Base-by-base conservation (phyloP, 1,139 yeast species). In the Blastobotrys aristatus region DNA sequence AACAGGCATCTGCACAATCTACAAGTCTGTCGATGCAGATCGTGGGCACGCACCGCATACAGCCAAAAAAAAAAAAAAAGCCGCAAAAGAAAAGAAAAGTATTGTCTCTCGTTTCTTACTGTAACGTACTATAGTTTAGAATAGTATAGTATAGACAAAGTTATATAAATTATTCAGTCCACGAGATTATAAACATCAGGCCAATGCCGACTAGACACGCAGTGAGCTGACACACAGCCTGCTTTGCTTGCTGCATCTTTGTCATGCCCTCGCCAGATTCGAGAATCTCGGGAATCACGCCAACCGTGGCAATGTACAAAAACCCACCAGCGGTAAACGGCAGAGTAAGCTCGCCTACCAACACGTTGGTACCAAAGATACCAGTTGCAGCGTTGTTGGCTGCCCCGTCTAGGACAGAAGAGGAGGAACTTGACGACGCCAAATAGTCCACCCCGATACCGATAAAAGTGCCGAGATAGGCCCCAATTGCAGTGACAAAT, bases 291-390 rank as follows among this genome's bases (percentile, higher is more conserved):
- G 87, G 87, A 42, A 80, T 76, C 16, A 81, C 81, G 40, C 84
- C 82, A 7, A 79, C 80, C 0, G 81, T 74, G 8, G 84, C 84
- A 53, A 81, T 80, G 60, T 81, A 82, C 39, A 82, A 61, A 57
- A 82, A 80, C 11, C 84, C 84, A 50, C 88, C 88, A 2, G 86
- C 82, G 1, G 87, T 79, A 57, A 81, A 74, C n/a, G 88, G 85
- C 46, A 80, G 63, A n/a, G 80, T 71, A 50, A 75, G 60, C 53
- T 77, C 82, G 4, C 75, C 72, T n/a, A 70, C 49, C 14, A 67
- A 63, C 30, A 77, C 77, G 16, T 71, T 66, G 10, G 80, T 74
- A 13, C 80, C 81, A 53, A 74, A 71, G 5, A 76, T 50, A 2
- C 80, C 80, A 8, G 57, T 43, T 6, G 56, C 50, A 7, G 36